Conservation (phyloP, 768 basidiomycete species). For the Tulasnella sp. region DNA sequence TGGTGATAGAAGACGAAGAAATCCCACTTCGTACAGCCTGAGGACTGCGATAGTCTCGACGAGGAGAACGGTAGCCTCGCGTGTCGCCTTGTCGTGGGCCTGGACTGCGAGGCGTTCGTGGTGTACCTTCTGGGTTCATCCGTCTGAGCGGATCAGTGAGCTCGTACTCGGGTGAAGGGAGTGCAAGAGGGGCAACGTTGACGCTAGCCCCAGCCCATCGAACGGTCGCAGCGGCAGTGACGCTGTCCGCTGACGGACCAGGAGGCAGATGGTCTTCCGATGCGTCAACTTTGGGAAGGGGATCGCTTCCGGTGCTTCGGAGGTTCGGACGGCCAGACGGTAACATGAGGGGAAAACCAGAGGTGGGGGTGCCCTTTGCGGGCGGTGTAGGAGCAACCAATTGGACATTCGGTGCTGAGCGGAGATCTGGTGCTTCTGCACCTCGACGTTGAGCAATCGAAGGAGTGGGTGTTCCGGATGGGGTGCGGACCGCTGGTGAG, state of each 20-base stretch:
- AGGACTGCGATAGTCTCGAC: background rate
- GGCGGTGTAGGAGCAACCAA: background rate
- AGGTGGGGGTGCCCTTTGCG: background rate
- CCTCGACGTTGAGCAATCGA: background rate
- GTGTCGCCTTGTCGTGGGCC: conserved; percentile 31
- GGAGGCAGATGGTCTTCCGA: background rate
- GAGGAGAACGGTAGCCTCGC: conserved; percentile 33
- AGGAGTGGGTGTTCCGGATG: background rate
- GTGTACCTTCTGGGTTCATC: conserved; percentile 43
- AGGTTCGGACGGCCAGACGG: background rate
- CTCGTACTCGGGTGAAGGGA: conserved; percentile 88
- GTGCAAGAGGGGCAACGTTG: conserved; percentile 74
- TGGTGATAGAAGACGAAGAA: conserved; percentile 24
- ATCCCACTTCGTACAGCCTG: conserved; percentile 36
- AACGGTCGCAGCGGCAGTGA: conserved; percentile 58
- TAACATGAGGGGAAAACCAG: background rate
- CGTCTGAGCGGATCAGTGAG: conserved; percentile 84
- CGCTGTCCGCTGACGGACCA: background rate
- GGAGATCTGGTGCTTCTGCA: background rate
- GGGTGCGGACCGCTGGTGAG: background rate
- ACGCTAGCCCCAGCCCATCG: conserved; percentile 79
- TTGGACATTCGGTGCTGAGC: background rate
- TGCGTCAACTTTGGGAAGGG: background rate
- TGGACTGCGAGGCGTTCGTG: background rate
- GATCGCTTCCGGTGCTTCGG: background rate